Conservation (phyloP, 2,329 filamentous ascomycete genomes). For the Ophiostoma ips region DNA sequence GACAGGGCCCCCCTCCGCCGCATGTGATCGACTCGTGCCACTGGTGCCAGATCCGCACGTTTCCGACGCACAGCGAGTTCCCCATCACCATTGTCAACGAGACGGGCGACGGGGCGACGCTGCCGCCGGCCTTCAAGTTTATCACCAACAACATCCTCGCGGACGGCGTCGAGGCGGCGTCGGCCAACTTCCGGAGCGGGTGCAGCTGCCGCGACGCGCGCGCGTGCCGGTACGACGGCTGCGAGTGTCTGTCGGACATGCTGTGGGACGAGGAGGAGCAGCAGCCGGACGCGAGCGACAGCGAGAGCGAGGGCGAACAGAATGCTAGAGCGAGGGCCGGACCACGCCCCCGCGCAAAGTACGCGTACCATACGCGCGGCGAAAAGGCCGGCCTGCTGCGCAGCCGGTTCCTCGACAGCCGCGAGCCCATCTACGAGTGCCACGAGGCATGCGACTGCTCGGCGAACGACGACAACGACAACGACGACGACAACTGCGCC, state of each 20-base stretch:
- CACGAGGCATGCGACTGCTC: conserved; percentile 54
- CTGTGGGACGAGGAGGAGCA: conserved; percentile 29
- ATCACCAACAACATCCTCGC: conserved; percentile 48
- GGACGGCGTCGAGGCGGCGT: conserved; percentile 44
- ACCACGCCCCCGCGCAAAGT: conserved; percentile 23
- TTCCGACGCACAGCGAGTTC: conserved; percentile 31
- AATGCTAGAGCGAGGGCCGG: too few species aligned
- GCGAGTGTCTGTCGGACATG: conserved; percentile 48
- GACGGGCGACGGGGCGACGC: conserved; percentile 34
- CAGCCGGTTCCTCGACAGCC: conserved; percentile 35
- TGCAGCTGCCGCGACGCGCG: conserved; percentile 50
- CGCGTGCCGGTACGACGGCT: conserved; percentile 54
- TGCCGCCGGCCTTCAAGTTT: conserved; percentile 54
- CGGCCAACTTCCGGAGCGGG: conserved; percentile 50
- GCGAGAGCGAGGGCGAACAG: not conserved
- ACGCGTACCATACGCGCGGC: conserved; percentile 51
- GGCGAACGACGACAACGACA: conserved; percentile 40
- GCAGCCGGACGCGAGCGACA: conserved; percentile 15
- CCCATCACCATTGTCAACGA: conserved; percentile 53
- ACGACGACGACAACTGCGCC: conserved; percentile 41
- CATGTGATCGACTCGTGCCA: conserved; percentile 32
- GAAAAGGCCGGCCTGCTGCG: conserved; percentile 37
- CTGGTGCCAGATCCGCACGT: conserved; percentile 45
- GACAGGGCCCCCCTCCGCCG: conserved; percentile 7
- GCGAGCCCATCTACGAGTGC: conserved; percentile 64